Evolutionary conservation across 2,329 filamentous ascomycete genomes (phyloP).

Genomic region (Aspergillus calidoustus): DNA sequence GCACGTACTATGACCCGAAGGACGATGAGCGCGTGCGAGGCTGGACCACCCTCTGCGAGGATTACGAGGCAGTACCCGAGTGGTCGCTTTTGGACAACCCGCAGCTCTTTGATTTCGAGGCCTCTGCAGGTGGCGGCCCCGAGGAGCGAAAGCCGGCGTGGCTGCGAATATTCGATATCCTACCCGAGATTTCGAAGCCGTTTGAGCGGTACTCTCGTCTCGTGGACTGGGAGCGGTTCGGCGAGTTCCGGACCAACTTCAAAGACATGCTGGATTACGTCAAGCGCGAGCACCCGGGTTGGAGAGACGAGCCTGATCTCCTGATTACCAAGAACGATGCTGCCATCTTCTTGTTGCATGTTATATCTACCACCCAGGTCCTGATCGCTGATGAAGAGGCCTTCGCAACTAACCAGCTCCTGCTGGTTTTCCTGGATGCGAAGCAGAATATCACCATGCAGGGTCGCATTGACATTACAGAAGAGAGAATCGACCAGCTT

Average conservation of each 20-base stretch:
- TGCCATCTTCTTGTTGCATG: constrained; percentile 4
- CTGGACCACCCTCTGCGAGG: constrained; percentile 3
- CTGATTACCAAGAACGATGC: constrained; percentile 3
- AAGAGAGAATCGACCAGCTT: neutral
- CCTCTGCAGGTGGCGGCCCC: neutral
- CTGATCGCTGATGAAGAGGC: constrained; percentile 1
- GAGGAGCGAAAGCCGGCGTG: neutral
- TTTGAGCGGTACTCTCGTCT: neutral
- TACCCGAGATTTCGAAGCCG: constrained; percentile 2
- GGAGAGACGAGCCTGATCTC: constrained; percentile 1
- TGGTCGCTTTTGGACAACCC: constrained; percentile 5
- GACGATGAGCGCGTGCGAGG: constrained; percentile 4
- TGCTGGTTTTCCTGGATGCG: constrained; percentile 5
- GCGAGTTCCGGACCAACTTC: constrained; percentile 4
- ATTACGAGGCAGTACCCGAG: neutral
- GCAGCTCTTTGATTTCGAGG: constrained; percentile 5
- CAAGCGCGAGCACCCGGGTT: neutral
- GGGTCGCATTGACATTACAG: constrained; percentile 5
- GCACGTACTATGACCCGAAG: neutral
- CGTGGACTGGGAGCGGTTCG: constrained; percentile 1
- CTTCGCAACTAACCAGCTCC: neutral
- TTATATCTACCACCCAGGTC: neutral
- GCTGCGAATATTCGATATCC: constrained; percentile 4
- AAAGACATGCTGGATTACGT: constrained; percentile 6
- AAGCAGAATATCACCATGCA: constrained; percentile 5